Base-by-base conservation (phyloP, 768 basidiomycete genomes). In the Filobasidium wieringae region DNA sequence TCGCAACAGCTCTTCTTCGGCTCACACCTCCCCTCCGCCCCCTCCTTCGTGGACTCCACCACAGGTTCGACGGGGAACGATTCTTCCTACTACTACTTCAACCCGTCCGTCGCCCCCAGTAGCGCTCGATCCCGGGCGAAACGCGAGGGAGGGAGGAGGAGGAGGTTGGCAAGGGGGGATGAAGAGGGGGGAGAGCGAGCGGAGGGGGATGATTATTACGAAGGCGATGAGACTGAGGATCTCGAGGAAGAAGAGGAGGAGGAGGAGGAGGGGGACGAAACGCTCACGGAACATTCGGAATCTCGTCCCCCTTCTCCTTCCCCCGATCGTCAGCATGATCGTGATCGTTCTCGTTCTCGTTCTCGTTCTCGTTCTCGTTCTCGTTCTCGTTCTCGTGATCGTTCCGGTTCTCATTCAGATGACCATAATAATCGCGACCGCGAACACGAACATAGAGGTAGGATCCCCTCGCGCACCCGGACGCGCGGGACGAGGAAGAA, bases 1-100 rank as follows among this genome's bases (percentile, higher is more conserved):
- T 68, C 66, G 27, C 68, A 72, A 52, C 66, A 71, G 43, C 51
- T 66, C 8, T 64, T 60, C 24, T 67, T 67, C 57, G 67, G 65
- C 12, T 37, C 64, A n/a, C 55, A 64, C 43, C 49, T 68, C 15
- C 59, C 63, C 12, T 70, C 69, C 4, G 66, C 66, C 29, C 57
- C 69, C n/a, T 71, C 70, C 0, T 71, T 72, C 53, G 57, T 72
- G 51, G 59, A 51, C 40, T 51, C 51, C 26, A 57, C 61, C 7
- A 50, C 33, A 45, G 59, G 51, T n/a, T n/a, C 22, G 54, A 56
- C 27, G 30, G n/a, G 29, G 50, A 51, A 31, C 27, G 43, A 31
- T 15, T 22, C 4, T 14, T 47, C 43, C 22, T 22, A 47, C 40
- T 27, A 41, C 37, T 31, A 41, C 27, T 34, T 31, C 37, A 43